Evolutionary conservation across 495 filamentous ascomycete species (phyloP).

Genomic region (Hypomontagnella monticulosa): DNA sequence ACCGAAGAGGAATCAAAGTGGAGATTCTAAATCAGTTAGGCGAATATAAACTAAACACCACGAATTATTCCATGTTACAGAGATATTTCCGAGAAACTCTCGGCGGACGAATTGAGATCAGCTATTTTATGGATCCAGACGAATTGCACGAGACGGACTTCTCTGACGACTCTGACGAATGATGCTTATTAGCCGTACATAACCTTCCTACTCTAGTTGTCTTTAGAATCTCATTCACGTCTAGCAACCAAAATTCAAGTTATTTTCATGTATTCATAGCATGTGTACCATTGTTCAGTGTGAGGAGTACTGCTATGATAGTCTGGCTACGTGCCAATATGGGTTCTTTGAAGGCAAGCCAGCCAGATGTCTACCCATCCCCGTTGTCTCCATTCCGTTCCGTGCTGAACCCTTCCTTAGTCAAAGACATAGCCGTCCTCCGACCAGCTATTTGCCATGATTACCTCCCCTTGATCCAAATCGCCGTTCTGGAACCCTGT

Average conservation of each 20-base stretch:
- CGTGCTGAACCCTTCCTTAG: background rate
- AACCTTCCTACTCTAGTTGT: no score
- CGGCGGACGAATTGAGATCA: slow-evolving; percentile 43
- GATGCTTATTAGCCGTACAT: background rate
- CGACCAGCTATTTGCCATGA: background rate
- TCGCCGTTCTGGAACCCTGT: background rate
- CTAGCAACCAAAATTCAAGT: no score
- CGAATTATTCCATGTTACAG: slow-evolving; percentile 33
- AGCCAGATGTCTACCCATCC: background rate
- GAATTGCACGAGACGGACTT: slow-evolving; percentile 49
- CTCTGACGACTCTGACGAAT: slow-evolving; percentile 39
- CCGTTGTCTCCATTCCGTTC: no score
- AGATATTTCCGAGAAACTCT: slow-evolving; percentile 28
- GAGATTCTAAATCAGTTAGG: slow-evolving; percentile 40
- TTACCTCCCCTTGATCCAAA: background rate
- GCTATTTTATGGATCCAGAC: slow-evolving; percentile 44
- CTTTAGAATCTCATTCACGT: no score
- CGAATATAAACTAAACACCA: slow-evolving; percentile 31
- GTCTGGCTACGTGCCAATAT: no score
- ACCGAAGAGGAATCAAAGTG: slow-evolving; percentile 44
- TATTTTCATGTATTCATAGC: no score
- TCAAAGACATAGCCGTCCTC: slow-evolving; percentile 4
- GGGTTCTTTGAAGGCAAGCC: no score
- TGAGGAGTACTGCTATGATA: no score
- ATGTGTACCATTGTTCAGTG: no score